Evolutionary conservation across 2,329 filamentous ascomycete species (phyloP).

Genomic region (Aspergillus sp.): DNA sequence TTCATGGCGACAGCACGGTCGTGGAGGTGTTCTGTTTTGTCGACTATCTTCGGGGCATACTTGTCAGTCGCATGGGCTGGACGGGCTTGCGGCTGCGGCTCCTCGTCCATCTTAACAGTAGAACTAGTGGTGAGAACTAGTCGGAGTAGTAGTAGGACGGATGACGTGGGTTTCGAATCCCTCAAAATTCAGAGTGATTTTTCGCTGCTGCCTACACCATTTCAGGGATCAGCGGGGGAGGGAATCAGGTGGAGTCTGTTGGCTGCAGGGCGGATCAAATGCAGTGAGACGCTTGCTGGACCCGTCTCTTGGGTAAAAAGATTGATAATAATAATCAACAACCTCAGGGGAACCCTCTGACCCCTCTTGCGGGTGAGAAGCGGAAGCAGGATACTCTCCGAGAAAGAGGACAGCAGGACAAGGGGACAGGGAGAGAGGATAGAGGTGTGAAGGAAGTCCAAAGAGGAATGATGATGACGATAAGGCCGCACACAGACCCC

Average conservation of each 20-base stretch:
- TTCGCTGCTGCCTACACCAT: not conserved
- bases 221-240: not conserved
- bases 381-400: too few relatives aligned
- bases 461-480: too few relatives aligned
- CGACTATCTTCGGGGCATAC: constrained; percentile 37
- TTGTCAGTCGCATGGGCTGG: constrained; percentile 28
- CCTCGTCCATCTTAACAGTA: constrained; percentile 10
- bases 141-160: not conserved
- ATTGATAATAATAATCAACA: too few relatives aligned
- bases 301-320: not conserved
- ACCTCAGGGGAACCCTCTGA: too few relatives aligned
- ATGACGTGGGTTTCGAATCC: not conserved
- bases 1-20: constrained; percentile 29
- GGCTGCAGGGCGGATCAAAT: not conserved
- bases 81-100: constrained; percentile 16
- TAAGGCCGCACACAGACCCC: too few relatives aligned
- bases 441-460: too few relatives aligned
- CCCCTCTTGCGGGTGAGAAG: too few relatives aligned
- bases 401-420: too few relatives aligned
- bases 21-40: constrained; percentile 39
- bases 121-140: not conserved
- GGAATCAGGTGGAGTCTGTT: not conserved
- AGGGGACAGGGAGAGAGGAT: too few relatives aligned
- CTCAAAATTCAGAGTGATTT: not conserved
- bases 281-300: not conserved